Base-by-base conservation (phyloP, 2,329 filamentous ascomycete species). In the Diplodia scrobiculata region DNA sequence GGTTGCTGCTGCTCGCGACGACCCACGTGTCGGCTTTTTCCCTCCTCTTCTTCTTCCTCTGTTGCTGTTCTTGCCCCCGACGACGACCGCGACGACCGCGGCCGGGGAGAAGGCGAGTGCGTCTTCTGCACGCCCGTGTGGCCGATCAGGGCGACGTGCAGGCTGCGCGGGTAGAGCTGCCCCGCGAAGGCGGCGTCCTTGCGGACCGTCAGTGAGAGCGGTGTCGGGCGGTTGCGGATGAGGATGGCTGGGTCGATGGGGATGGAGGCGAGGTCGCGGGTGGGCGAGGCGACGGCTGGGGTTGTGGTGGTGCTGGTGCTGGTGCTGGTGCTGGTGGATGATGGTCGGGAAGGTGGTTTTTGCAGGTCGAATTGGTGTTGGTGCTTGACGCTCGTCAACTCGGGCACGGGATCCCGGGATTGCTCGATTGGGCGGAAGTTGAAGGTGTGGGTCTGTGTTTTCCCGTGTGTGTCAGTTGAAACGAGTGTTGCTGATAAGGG, bases 381-480 rank as follows among this genome's bases (percentile, higher is more conserved):
- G 14, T 60, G 58, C 27, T 60, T 60, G 58, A 60, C 25, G 58
- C 41, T 60, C 41, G 58, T 60, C 29, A 60, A 17, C 4, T 19
- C 41, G 6, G 58, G 58, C 41, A 50, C 10, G 11, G 58, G 58
- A 10, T 60, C 58, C 27, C 58, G 34, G 32, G 58, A 41, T 60
- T 60, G 58, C 27, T 60, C 58, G 21, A 60, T 50, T 3, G 58
- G 58, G 17, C 58, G 58, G 58, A 62, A 62, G 58, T 62, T 62
- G 41, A 62, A 50, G 29, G 32, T 6, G 45, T 62, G 48, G 10
- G 11, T 38, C 58, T 62, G 11, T 7, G 38, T 36, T 6, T 25
- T 25, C 25, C 10, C 14, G 3, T 21, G 4, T 34, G 41, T 10
- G 41, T 45, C 2, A 45, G 45, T 62, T 36, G 10, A 4, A 34